Evolutionary conservation across 2,329 filamentous ascomycete species (phyloP), one percentile per base, ranked within the genome.

Genomic region (Kalmusia sp.): DNA sequence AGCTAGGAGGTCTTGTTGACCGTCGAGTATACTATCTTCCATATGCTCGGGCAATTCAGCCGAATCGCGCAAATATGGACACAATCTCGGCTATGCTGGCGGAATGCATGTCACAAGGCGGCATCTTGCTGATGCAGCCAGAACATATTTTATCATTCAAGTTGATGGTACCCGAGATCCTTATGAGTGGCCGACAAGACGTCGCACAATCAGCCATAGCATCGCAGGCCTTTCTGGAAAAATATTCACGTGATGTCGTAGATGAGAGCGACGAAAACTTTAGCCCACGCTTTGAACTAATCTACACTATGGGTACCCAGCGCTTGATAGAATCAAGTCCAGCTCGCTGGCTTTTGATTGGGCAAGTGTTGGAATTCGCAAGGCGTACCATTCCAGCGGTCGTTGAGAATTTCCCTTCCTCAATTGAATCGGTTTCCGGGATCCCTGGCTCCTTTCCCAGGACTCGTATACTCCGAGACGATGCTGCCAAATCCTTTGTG

Each of bases 191-290:
- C 2, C 60, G 73, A 2, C 21, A 61, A 0, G 14, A 39, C 0
- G 17, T 76, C 4, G 79, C 78, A 0, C 38, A 54, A 1, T 35
- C 51, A 1, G 61, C 85, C 12, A 54, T 82, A 0, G n/a, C 65
- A 1, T 76, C 70, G 0, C 80, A 84, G n/a, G 17, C 69, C 0
- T 82, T 78, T 55, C 71, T 87, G 0, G 68, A 81, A 22, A 11
- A 44, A 0, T 54, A 68, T 2, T 75, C 79, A 0, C 73, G 84
- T 0, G 85, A 88, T 54, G 77, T 90, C 2, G 74, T 89, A 0
- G 86, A 89, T 51, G 86, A 89, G 66, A 86, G 82, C 35, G 87
- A 89, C 40, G 85, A 88, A 52, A 84, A 84, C 49, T 82, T 88
- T 31, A 84, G 78, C 35, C 77, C 80, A 4, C 83, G 82, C 40